phyloP scores from a whole-genome alignment of 2,329 filamentous ascomycete genomes.

The Arthrinium puccinioides region DNA sequence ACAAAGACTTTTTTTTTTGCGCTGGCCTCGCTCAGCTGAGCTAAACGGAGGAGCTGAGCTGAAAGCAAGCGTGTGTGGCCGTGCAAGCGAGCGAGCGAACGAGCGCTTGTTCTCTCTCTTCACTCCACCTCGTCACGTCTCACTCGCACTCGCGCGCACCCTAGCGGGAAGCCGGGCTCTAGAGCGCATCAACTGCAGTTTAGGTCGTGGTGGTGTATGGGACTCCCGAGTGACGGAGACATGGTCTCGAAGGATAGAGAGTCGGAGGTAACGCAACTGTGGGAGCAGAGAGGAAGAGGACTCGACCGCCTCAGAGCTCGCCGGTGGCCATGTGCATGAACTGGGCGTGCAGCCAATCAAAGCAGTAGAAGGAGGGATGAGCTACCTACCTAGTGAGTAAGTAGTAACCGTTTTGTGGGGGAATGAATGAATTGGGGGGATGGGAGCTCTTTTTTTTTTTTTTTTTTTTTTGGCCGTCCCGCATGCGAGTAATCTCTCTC shows the following conservation, averaged over 20 bases:
- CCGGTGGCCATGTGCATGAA: too few relatives aligned
- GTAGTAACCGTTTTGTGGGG: too few relatives aligned
- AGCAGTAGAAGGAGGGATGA: too few relatives aligned
- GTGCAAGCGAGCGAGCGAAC: too few relatives aligned
- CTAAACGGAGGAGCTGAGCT: not conserved
- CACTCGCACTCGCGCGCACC: conserved; percentile 13
- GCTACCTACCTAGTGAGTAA: too few relatives aligned
- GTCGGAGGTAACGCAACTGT: too few relatives aligned
- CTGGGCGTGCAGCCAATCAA: too few relatives aligned
- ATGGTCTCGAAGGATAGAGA: too few relatives aligned
- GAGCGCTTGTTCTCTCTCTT: too few relatives aligned
- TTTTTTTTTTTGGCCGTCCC: conserved; percentile 6
- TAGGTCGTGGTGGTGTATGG: conserved; percentile 3
- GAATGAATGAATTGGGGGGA: too few relatives aligned
- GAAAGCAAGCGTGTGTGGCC: too few relatives aligned
- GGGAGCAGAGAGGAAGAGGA: conserved; percentile 9
- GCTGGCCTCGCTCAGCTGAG: not conserved
- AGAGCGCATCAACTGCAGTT: conserved; percentile 22
- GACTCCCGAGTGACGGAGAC: conserved; percentile 5
- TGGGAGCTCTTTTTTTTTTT: conserved; percentile 7
- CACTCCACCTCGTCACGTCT: conserved; percentile 10
- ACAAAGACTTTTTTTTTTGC: not conserved
- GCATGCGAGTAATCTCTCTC: conserved; percentile 4
- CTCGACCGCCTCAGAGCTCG: too few relatives aligned
- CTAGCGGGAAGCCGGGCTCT: conserved; percentile 10